Base-by-base conservation (phyloP, 108 stramenopile genomes). In the Conticribra weissflogii region DNA sequence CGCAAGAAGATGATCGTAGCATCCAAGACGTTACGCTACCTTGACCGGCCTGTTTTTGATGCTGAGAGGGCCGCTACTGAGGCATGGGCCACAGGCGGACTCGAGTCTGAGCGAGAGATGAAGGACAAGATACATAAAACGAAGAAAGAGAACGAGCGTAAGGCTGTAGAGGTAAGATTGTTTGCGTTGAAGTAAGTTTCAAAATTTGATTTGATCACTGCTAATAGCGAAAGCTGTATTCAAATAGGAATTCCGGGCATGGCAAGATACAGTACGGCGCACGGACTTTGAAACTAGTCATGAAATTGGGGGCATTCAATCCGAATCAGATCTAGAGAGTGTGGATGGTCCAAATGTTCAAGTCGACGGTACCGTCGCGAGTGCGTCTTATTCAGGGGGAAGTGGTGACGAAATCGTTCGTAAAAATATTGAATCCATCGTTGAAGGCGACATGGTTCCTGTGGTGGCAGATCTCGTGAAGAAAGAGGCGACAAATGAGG, bases 21-120 rank as follows among this genome's bases (percentile, higher is more conserved):
- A 9, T 63, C 81, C 32, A 92, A 90, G 17, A 54, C 53, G 18
- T 62, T 94, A 25, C 45, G 74, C 14, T 92, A 91, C 60, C 71
- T 94, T 24, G 93, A 94, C 83, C 84, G 91, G 0, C 93, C 93
- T 8, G 64, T 92, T 14, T 88, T 89, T 51, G 87, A 90, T 7
- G 50, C 28, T 16, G 93, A 94, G 66, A 81, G 88, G 46, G 78
- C 66, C 4, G 64, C 63, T 33, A 81, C 83, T 22, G 77, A 66
- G 41, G 93, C 89, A 29, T 94, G 87, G 88, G 51, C 66, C 3
- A 22, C 17, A 25, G 93, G 88, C 21, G 93, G 93, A 15, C 30
- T 33, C 1, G 89, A 87, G 54, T 89, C 85, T 15, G 86, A 86
- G 57, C 49, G 23, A 23, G 31, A 67, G 19, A 47, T 45, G 28